Base-by-base conservation (phyloP, 176 grass and related monocot genomes). In the Hsuehochloa calcarea region DNA sequence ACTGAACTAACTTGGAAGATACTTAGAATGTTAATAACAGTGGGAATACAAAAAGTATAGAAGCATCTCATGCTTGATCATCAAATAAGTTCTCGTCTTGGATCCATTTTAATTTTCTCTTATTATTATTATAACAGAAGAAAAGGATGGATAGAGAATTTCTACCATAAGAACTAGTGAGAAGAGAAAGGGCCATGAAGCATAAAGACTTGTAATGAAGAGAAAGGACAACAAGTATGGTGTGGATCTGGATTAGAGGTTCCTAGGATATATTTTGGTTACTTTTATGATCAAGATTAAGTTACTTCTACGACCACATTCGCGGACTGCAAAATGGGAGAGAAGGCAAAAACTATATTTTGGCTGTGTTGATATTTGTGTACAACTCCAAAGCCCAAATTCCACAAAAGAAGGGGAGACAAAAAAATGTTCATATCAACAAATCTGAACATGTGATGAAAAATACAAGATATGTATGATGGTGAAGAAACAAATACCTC, bases 401-500 rank as follows among this genome's bases (percentile, higher is more conserved):
- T 20, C 35, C 29, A 68, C 65, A 68, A 68, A 68, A 15, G 15
- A 41, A 68, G 4, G 16, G 39, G 19, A 2, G 5, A 68, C 31
- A 19, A 60, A 60, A 34, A 68, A 34, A 34, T 10, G 65, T 45
- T 44, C 38, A 25, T 20, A 44, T 70, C 61, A 20, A 66, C 15
- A 49, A 19, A 47, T 47, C 15, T 80, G 26, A 80, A 65, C 26
- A 62, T 12, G 26, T 35, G 54, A 72, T 38, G 14, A 79, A 67
- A 29, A 12, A 62, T 81, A 70, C 20, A 72, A 37, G 8, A 75
- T 69, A 40, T 54, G 27, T 59, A 43, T 52, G 20, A 41, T 17
- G 34, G 1, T 82, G 51, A 68, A 45, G 46, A 80, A 84, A 88
- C 17, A 86, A 82, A 23, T 85, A 98, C 96, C 91, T 98, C 87